Conservation (phyloP, 257 asterid species). For the Solanum ossicruentum region DNA sequence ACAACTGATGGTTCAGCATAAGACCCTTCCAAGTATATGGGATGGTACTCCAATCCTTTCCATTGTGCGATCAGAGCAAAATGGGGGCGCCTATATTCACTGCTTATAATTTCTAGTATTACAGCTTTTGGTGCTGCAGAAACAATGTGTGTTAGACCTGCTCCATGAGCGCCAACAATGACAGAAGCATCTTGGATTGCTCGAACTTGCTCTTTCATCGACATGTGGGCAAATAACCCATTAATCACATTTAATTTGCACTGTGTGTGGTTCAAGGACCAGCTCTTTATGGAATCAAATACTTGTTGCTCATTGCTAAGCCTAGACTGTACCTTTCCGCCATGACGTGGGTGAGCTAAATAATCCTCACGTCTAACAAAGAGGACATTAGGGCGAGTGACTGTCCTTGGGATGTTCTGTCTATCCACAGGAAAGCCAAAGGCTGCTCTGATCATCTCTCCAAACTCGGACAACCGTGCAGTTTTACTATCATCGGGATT, state of each 20-base stretch:
- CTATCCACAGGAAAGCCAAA: constrained; percentile 57
- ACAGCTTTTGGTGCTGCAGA: constrained; percentile 53
- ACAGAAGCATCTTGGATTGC: constrained; percentile 85
- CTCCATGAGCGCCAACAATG: constrained; percentile 95
- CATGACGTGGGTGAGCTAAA: constrained; percentile 90
- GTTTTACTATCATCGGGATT: constrained; percentile 51
- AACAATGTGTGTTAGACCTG: constrained; percentile 84
- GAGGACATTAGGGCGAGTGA: constrained; percentile 49
- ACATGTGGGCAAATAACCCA: constrained; percentile 91
- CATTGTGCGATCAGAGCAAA: constrained; percentile 70
- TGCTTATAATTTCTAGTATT: constrained; percentile 71
- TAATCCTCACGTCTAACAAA: constrained; percentile 93
- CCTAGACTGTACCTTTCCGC: constrained; percentile 75
- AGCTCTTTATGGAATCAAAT: constrained; percentile 40
- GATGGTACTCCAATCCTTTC: constrained; percentile 86
- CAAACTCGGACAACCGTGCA: constrained; percentile 86
- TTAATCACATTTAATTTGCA: constrained; percentile 57
- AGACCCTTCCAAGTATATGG: constrained; percentile 48
- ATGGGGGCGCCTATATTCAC: constrained; percentile 70
- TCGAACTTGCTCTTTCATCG: constrained; percentile 88
- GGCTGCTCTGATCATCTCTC: constrained; percentile 91
- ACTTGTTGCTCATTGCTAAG: constrained; percentile 82
- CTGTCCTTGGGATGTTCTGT: constrained; percentile 18
- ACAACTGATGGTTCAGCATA: constrained; percentile 51
- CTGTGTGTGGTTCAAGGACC: constrained; percentile 40